Evolutionary conservation across 2,329 filamentous ascomycete species (phyloP), one percentile per base, ranked within the genome.

Genomic region (Periconia macrospinosa): DNA sequence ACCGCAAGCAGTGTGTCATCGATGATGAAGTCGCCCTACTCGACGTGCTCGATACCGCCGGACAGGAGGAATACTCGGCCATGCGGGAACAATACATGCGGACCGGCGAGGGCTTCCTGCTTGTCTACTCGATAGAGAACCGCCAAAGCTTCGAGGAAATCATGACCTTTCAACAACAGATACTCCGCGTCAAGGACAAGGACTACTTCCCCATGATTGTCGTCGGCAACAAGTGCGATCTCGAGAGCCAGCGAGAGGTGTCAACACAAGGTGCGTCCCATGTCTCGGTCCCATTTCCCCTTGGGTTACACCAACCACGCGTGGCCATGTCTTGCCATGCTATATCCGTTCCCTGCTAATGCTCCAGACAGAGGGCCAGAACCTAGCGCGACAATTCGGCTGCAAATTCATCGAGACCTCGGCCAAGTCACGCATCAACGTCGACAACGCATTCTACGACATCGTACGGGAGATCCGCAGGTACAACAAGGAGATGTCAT

Each of bases 1-100:
- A 99, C 83, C 92, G 94, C 81, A 99, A 99, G 88, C 94, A 97
- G 84, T 97, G 94, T 76, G 88, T 96, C 67, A 96, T 99, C 75
- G 94, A 99, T 75, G 94, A 97, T 68, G 94, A 99, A 79, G 92
- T 97, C 64, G 94, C 94, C 48, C 85, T 99, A 56, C 89, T 99
- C 76, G 94, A 99, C 77, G 94, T 99, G 60, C 88, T 97, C 75
- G 94, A 99, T 78, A 99, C 94, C 50, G 94, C 94, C 59, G 94
- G 94, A 56, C 94, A 99, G 78, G 94, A 99, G 79, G 94, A 99
- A 80, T 99, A 97, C 82, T 96, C 92, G 53, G 94, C 94, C 50
- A 97, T 99, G 94, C 86, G 94, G 73, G 94, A 99, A 81, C 94
- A 97, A 80, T 99, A 97, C 84, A 99, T 99, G 93, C 88, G 94